These are phyloP conservation scores for Chaetomium olivaceum DNA, from an alignment of 2,329 filamentous ascomycete genomes.

Conservation along the genomic window DNA sequence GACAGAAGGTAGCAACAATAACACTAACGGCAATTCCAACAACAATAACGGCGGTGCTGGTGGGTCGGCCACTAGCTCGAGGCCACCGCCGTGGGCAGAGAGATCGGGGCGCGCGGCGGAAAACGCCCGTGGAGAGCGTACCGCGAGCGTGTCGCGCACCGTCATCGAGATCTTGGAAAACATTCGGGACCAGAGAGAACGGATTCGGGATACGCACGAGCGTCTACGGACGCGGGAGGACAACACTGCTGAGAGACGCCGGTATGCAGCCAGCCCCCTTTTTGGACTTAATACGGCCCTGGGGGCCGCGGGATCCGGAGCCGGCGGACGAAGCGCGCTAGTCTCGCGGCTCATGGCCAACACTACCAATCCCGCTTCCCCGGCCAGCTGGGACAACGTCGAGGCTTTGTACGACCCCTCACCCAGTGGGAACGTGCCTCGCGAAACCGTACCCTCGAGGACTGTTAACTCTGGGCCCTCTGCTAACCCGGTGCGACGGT, in stretches of 20 bases:
- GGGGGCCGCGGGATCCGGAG: constrained; percentile 22
- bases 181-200: constrained; percentile 43
- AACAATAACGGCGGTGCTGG: constrained; percentile 28
- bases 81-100: constrained; percentile 26
- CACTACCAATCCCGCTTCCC: constrained; percentile 20
- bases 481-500: constrained; percentile 26
- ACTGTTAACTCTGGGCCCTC: constrained; percentile 4
- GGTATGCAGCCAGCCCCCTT: constrained; percentile 28
- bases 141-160: constrained; percentile 41
- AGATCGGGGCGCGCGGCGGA: constrained; percentile 32
- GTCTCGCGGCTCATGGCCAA: constrained; percentile 29
- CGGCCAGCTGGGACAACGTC: constrained; percentile 44
- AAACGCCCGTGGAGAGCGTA: constrained; percentile 39
- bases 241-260: constrained; percentile 31
- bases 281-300: constrained; percentile 13
- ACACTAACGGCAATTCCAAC: constrained; percentile 28
- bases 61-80: constrained; percentile 4
- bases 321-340: constrained; percentile 21
- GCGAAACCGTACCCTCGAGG: constrained; percentile 6
- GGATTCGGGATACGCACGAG: constrained; percentile 38
- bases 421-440: constrained; percentile 13
- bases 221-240: constrained; percentile 33
- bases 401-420: constrained; percentile 46
- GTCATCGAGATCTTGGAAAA: constrained; percentile 37
- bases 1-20: constrained; percentile 34